A percentile compares a stretch with the other conserved stretches of the same genome.
Conservation (phyloP, 2,329 filamentous ascomycete genomes). For the Gnomoniopsis sp. region DNA sequence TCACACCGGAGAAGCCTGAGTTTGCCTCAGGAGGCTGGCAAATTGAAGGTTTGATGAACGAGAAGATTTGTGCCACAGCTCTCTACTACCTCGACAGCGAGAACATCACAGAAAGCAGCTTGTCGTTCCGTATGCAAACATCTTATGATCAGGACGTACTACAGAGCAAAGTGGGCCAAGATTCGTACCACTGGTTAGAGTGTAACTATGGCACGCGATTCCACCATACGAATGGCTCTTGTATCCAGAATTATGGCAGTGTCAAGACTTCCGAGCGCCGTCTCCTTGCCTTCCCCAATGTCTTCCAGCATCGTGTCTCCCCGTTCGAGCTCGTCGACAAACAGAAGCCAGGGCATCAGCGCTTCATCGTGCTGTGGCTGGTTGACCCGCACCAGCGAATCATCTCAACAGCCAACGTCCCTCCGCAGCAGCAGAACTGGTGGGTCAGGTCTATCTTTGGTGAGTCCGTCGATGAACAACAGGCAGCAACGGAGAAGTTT, state of each 20-base stretch:
- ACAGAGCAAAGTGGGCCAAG: conserved; percentile 23
- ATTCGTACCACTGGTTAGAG: conserved; percentile 30
- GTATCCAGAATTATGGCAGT: conserved; percentile 43
- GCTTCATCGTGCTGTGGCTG: conserved; percentile 58
- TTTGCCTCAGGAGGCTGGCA: conserved; percentile 55
- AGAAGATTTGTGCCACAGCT: conserved; percentile 61
- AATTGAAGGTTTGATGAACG: conserved; percentile 54
- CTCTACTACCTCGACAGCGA: conserved; percentile 60
- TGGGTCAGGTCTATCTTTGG: conserved; percentile 26
- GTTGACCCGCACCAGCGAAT: conserved; percentile 51
- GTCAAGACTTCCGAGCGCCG: conserved; percentile 45
- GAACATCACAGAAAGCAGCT: conserved; percentile 52
- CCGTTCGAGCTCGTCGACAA: conserved; percentile 50
- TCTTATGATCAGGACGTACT: conserved; percentile 33
- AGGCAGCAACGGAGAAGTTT: conserved; percentile 4
- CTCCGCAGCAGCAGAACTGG: conserved; percentile 40
- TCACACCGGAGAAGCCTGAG: conserved; percentile 53
- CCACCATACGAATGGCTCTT: conserved; percentile 26
- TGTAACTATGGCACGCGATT: conserved; percentile 32
- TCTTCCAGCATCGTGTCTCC: conserved; percentile 47
- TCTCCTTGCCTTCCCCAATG: conserved; percentile 54
- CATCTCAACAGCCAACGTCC: conserved; percentile 42
- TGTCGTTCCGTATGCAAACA: conserved; percentile 47
- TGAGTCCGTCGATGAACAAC: not conserved
- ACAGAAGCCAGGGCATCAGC: conserved; percentile 52